phyloP scores from a whole-genome alignment of 108 stramenopile species.

The Pinguiococcus pyrenoidosus region DNA sequence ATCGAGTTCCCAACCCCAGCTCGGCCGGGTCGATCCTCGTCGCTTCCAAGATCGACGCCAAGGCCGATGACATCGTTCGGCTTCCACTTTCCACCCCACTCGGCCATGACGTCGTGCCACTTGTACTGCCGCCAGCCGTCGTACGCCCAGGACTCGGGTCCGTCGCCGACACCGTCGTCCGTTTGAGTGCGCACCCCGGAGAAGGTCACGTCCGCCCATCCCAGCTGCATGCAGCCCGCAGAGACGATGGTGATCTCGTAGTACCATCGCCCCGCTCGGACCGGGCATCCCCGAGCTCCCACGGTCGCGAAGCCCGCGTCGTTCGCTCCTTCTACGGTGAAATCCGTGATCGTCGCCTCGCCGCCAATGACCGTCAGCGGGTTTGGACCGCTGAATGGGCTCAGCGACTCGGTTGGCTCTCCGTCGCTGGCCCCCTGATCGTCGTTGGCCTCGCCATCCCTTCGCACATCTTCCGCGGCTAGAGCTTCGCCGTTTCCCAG shows the following conservation, averaged over 20 bases:
- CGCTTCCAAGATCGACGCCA: constrained; percentile 73
- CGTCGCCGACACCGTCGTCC: constrained; percentile 85
- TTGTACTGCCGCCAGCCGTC: constrained; percentile 85
- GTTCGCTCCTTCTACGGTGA: constrained; percentile 30
- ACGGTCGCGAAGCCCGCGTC: constrained; percentile 68
- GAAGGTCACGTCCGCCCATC: constrained; percentile 79
- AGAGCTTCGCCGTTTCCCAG: constrained; percentile 74
- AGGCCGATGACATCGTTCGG: constrained; percentile 76
- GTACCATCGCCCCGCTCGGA: constrained; percentile 77
- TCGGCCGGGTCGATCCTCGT: constrained; percentile 26
- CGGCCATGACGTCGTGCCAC: constrained; percentile 70
- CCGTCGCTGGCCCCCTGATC: constrained; percentile 38
- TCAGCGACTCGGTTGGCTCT: constrained; percentile 30
- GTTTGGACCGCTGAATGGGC: constrained; percentile 2
- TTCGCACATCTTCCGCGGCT: constrained; percentile 43
- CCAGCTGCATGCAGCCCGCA: constrained; percentile 80
- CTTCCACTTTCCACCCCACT: constrained; percentile 84
- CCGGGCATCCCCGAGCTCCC: constrained; percentile 61
- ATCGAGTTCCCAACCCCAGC: constrained; percentile 21
- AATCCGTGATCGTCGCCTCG: constrained; percentile 3
- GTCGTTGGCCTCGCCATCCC: constrained; percentile 12
- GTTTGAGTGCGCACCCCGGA: constrained; percentile 60
- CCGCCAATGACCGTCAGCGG: constrained; percentile 1
- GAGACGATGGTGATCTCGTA: constrained; percentile 74
- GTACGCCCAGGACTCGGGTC: constrained; percentile 76